Evolutionary conservation across 495 filamentous ascomycete species (phyloP).

Genomic region (Aspergillus hancockii): DNA sequence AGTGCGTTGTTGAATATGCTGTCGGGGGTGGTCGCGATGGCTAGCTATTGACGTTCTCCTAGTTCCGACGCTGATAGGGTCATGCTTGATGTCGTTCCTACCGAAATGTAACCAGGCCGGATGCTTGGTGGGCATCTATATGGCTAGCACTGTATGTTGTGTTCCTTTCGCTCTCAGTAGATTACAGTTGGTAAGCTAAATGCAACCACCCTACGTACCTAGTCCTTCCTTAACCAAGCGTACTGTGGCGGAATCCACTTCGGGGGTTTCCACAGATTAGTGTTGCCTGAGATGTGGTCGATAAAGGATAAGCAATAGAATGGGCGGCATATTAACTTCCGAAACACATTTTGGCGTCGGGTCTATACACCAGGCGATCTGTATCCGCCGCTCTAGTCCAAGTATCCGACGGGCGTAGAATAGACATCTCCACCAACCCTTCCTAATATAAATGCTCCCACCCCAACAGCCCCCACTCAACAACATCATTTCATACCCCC

Average conservation of each 20-base stretch:
- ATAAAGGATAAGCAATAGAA: too few relatives aligned
- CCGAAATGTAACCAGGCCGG: conserved; percentile 43
- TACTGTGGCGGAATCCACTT: too few relatives aligned
- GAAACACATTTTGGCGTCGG: neutral
- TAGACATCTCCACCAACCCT: neutral
- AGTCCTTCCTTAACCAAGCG: too few relatives aligned
- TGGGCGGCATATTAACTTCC: too few relatives aligned
- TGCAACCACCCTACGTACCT: conserved; percentile 15
- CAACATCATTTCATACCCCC: too few relatives aligned
- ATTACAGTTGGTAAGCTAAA: neutral
- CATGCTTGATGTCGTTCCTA: conserved; percentile 59
- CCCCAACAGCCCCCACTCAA: too few relatives aligned
- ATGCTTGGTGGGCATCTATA: conserved; percentile 62
- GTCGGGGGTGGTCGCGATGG: conserved; percentile 58
- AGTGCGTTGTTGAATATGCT: conserved; percentile 65
- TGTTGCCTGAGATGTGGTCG: too few relatives aligned
- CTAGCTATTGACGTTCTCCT: conserved; percentile 40
- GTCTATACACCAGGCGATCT: neutral
- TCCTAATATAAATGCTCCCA: too few relatives aligned
- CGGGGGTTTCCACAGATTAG: too few relatives aligned
- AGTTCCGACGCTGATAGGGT: conserved; percentile 50
- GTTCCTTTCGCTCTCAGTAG: neutral
- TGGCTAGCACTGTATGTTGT: conserved; percentile 51
- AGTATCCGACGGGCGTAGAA: neutral
- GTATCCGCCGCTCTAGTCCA: neutral